Evolutionary conservation across 140 eudicot genomes (phyloP).

Genomic region (Oenanthe javanica): DNA sequence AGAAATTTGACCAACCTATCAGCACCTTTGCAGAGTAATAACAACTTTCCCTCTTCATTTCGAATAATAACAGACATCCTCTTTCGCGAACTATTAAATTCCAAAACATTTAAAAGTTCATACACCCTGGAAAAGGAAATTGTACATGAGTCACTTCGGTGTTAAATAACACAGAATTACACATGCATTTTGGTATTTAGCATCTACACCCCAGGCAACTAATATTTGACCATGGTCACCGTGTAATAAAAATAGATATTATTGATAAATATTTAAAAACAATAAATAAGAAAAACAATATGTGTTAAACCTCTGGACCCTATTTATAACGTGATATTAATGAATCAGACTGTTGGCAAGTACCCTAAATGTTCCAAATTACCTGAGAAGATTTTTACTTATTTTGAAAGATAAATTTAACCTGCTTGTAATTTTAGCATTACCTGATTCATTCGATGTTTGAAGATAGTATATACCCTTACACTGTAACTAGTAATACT

Average conservation of each 20-base stretch:
- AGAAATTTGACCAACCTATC: conserved; percentile 40
- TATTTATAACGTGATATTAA: neutral
- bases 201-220: neutral
- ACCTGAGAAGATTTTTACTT: neutral
- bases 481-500: neutral
- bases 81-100: conserved; percentile 82
- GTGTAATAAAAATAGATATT: neutral
- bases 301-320: neutral
- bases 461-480: neutral
- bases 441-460: neutral
- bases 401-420: neutral
- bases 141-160: neutral
- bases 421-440: neutral
- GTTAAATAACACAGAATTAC: neutral
- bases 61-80: conserved; percentile 86
- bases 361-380: neutral
- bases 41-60: conserved; percentile 59
- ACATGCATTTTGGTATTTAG: neutral
- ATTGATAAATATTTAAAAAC: neutral
- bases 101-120: conserved; percentile 66
- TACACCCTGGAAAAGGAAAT: conserved; percentile 46
- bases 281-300: neutral
- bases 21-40: conserved; percentile 86
- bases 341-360: neutral
- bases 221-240: neutral